phyloP scores from a whole-genome alignment of 2,329 filamentous ascomycete genomes.

The Aureobasidium leucospermi region DNA sequence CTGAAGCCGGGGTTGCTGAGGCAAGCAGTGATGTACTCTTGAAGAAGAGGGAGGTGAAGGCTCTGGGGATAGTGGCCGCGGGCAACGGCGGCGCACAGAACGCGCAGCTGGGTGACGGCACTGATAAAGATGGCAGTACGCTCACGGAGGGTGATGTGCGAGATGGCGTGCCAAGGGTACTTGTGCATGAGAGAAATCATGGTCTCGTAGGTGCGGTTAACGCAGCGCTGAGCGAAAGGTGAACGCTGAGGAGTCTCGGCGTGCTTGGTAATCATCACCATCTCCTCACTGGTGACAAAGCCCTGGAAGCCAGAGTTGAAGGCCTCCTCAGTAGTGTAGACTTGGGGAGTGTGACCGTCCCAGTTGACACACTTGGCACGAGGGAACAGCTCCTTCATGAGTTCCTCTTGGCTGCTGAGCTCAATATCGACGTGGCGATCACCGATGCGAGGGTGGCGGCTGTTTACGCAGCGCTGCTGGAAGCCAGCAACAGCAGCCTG shows the following conservation, averaged over 20 bases:
- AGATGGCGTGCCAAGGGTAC: constrained; percentile 44
- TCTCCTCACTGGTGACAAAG: constrained; percentile 45
- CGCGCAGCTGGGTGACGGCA: constrained; percentile 19
- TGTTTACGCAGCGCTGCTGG: constrained; percentile 29
- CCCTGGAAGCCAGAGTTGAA: constrained; percentile 45
- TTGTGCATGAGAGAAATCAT: constrained; percentile 47
- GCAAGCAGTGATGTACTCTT: constrained; percentile 26
- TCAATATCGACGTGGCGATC: constrained; percentile 41
- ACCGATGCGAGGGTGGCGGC: constrained; percentile 38
- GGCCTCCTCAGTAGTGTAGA: constrained; percentile 29
- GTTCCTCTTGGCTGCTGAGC: constrained; percentile 39
- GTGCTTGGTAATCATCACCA: constrained; percentile 39
- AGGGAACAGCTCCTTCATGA: constrained; percentile 47
- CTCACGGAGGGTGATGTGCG: constrained; percentile 40
- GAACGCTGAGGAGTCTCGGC: constrained; percentile 44
- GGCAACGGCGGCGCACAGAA: constrained; percentile 21
- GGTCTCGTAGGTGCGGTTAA: constrained; percentile 46
- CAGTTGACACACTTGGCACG: constrained; percentile 44
- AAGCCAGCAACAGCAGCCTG: constrained; percentile 31
- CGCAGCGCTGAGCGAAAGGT: constrained; percentile 41
- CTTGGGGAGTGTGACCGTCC: constrained; percentile 30
- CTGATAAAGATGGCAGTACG: constrained; percentile 39
- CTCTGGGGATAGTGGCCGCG: constrained; percentile 12
- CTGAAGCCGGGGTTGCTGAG: constrained; percentile 27
- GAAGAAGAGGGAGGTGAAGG: constrained; percentile 23